phyloP scores from a whole-genome alignment of 2,329 filamentous ascomycete genomes.

The Stylonectria norvegica region DNA sequence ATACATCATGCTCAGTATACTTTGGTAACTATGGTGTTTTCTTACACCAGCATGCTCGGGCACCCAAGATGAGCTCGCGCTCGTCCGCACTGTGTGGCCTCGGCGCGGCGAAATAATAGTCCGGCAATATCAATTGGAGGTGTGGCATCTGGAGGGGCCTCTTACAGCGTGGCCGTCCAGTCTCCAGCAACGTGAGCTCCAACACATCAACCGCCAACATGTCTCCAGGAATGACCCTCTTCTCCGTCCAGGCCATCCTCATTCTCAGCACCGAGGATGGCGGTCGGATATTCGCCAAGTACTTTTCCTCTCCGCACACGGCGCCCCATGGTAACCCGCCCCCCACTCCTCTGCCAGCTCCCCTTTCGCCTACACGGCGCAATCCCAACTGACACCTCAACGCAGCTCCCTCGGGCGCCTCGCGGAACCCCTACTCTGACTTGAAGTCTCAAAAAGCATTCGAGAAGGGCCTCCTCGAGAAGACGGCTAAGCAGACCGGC shows the following conservation, averaged over 20 bases:
- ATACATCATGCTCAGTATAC: too few relatives aligned
- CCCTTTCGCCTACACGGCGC: too few relatives aligned
- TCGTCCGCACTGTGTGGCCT: too few relatives aligned
- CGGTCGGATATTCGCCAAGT: slow-evolving; percentile 89
- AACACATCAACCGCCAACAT: slow-evolving; percentile 41
- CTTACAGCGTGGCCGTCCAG: slow-evolving; percentile 17
- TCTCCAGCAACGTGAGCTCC: slow-evolving; percentile 16
- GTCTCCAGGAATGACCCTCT: slow-evolving; percentile 72
- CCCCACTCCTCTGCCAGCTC: slow-evolving; percentile 13
- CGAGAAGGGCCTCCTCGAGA: slow-evolving; percentile 91
- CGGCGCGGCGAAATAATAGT: slow-evolving; percentile 35
- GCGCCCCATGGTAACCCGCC: slow-evolving; percentile 35
- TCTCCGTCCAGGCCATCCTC: slow-evolving; percentile 73
- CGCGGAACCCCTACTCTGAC: slow-evolving; percentile 75
- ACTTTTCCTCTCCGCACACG: slow-evolving; percentile 67
- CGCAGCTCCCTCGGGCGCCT: slow-evolving; percentile 45
- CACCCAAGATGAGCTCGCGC: too few relatives aligned
- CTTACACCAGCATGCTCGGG: too few relatives aligned
- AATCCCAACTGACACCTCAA: too few relatives aligned
- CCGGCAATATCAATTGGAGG: slow-evolving; percentile 21
- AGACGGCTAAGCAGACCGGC: slow-evolving; percentile 91
- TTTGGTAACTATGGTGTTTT: too few relatives aligned
- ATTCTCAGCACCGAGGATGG: slow-evolving; percentile 84
- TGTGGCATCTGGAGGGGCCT: slow-evolving; percentile 32
- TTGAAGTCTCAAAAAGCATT: slow-evolving; percentile 94